These are phyloP conservation scores for Phialophora expanda DNA, from an alignment of 2,329 filamentous ascomycete genomes.

Conservation along the genomic window DNA sequence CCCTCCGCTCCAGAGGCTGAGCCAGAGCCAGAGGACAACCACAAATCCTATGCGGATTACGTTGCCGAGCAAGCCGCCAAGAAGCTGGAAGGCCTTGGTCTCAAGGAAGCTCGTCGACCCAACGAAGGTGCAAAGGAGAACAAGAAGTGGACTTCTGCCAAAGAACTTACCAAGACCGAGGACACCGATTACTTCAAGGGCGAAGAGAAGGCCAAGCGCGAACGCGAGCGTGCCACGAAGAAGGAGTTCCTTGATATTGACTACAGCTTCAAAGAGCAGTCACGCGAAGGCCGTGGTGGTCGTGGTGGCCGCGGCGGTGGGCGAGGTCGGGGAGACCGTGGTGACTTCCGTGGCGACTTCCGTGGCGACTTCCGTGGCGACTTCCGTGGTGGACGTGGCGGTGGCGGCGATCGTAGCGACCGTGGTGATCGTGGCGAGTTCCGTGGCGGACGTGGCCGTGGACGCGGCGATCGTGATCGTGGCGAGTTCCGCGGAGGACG, in stretches of 20 bases:
- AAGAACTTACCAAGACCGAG: conserved; percentile 56
- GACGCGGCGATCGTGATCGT: conserved; percentile 54
- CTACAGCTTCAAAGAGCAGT: conserved; percentile 76
- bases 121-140: conserved; percentile 88
- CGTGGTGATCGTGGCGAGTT: conserved; percentile 43
- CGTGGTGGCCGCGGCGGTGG: conserved; percentile 56
- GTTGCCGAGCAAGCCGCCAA: conserved; percentile 76
- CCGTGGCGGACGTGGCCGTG: conserved; percentile 50
- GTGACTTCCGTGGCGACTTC: conserved; percentile 46
- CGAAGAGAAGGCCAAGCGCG: conserved; percentile 76
- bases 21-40: conserved; percentile 75
- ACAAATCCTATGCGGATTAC: conserved; percentile 88
- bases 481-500: conserved; percentile 42
- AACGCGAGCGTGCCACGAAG: conserved; percentile 82
- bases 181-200: conserved; percentile 79
- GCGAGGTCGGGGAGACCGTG: conserved; percentile 39
- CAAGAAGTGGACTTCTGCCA: conserved; percentile 59
- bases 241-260: conserved; percentile 91
- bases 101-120: conserved; percentile 78
- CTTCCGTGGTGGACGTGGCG: conserved; percentile 47
- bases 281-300: conserved; percentile 58
- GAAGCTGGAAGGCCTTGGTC: conserved; percentile 69
- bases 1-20: conserved; percentile 27
- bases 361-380: conserved; percentile 51
- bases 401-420: conserved; percentile 36